These are phyloP conservation scores for Hymenoscyphus infarciens DNA, from an alignment of 2,329 filamentous ascomycete species.

Conservation along the genomic window DNA sequence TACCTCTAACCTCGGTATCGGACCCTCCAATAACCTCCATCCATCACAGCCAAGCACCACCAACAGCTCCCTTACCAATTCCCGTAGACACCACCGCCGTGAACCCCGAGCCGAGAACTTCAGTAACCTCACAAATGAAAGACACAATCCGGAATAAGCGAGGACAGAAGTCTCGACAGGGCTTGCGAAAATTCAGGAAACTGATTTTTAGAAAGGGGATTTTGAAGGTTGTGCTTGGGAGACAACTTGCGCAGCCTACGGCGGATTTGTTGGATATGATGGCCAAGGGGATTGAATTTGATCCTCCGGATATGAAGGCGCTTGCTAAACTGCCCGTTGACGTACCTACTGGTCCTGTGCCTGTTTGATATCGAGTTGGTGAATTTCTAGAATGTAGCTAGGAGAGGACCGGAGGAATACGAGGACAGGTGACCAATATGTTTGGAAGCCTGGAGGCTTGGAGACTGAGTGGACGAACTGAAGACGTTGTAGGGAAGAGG, in stretches of 20 bases:
- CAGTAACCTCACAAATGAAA: neutral
- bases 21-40: neutral
- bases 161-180: conserved; percentile 7
- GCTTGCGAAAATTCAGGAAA: conserved; percentile 16
- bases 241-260: conserved; percentile 28
- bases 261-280: conserved; percentile 20
- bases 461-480: neutral
- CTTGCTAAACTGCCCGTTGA: conserved; percentile 7
- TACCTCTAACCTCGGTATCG: neutral
- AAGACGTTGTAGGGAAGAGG: neutral
- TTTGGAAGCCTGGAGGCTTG: neutral
- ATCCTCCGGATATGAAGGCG: conserved; percentile 5
- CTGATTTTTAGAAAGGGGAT: conserved; percentile 23
- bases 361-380: conserved; percentile 13
- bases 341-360: conserved; percentile 22
- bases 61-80: neutral
- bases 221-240: conserved; percentile 26
- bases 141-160: neutral
- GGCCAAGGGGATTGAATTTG: conserved; percentile 17
- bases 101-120: neutral
- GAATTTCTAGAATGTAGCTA: conserved; percentile 9
- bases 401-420: neutral
- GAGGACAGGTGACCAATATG: neutral
- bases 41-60: neutral
- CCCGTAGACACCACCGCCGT: neutral